Percentiles rank a stretch among this genome's conserved stretches.
These are phyloP conservation scores for Trametes hirsuta DNA, from an alignment of 1,284 basidiomycete species.

Conservation along the genomic window DNA sequence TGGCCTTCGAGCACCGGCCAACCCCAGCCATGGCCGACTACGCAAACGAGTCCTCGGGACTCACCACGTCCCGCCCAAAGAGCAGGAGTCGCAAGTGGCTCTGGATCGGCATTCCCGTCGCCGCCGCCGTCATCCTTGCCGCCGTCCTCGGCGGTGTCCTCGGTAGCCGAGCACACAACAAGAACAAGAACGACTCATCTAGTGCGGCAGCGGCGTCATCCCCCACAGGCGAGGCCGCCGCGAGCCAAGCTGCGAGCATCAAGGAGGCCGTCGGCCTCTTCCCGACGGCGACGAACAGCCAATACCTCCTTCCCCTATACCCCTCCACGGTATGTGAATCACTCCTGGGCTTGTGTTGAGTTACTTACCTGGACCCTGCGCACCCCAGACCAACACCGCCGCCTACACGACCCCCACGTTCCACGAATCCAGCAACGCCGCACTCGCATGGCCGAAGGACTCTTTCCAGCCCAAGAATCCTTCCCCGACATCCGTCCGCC, in stretches of 20 bases:
- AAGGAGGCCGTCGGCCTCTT: conserved; percentile 68
- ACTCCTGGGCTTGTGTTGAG: neutral
- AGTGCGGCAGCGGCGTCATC: conserved; percentile 25
- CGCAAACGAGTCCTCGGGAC: conserved; percentile 66
- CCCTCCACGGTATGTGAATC: conserved; percentile 73
- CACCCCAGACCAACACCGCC: conserved; percentile 74
- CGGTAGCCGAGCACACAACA: conserved; percentile 59
- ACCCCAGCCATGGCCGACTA: conserved; percentile 36
- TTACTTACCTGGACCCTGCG: neutral
- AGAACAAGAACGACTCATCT: conserved; percentile 36
- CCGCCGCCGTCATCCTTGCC: conserved; percentile 69
- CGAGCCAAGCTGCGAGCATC: conserved; percentile 54
- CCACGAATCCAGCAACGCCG: conserved; percentile 48
- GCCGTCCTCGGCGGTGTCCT: conserved; percentile 83
- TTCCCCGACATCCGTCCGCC: conserved; percentile 61
- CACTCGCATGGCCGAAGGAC: conserved; percentile 77
- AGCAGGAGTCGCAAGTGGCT: conserved; percentile 56
- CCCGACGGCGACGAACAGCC: conserved; percentile 76
- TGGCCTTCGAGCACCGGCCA: conserved; percentile 11
- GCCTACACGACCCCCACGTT: conserved; percentile 80
- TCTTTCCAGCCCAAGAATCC: conserved; percentile 71
- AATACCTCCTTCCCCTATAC: conserved; percentile 82
- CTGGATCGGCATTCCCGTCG: conserved; percentile 66
- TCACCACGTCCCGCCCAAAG: conserved; percentile 50
- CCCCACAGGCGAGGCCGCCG: conserved; percentile 37